Evolutionary conservation across 2,329 filamentous ascomycete genomes (phyloP).

Genomic region (Colletotrichum sublineola): DNA sequence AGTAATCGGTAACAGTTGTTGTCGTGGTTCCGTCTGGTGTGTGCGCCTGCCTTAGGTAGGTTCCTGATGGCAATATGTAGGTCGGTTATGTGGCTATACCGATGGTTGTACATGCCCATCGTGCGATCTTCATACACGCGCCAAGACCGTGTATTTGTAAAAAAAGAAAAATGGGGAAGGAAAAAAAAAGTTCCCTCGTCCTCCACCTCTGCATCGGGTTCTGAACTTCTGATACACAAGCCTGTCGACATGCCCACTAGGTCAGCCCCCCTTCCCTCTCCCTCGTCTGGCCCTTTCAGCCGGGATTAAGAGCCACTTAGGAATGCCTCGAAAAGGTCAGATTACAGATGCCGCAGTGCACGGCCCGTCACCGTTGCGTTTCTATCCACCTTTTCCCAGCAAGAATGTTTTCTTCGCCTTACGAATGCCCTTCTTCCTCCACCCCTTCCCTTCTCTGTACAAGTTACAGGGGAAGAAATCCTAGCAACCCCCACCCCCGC

Average conservation of each 20-base stretch:
- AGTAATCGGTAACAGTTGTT: conserved; percentile 5
- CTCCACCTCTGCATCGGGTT: background rate
- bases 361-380: conserved; percentile 12
- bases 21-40: background rate
- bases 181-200: background rate
- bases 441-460: background rate
- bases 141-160: conserved; percentile 36
- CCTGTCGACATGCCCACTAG: background rate
- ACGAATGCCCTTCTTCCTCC: background rate
- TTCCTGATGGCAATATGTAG: background rate
- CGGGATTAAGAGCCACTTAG: background rate
- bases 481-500: background rate
- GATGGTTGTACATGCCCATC: conserved; percentile 10
- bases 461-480: background rate
- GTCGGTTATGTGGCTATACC: background rate
- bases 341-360: conserved; percentile 29
- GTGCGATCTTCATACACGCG: conserved; percentile 21
- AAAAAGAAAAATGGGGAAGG: background rate
- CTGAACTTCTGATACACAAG: conserved; percentile 33
- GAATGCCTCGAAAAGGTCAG: conserved; percentile 13
- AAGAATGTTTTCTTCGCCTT: background rate
- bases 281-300: background rate
- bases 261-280: background rate
- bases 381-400: background rate
- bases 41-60: background rate